Base-by-base conservation (phyloP, 805 yeast species). In the Saccharomyces eubayanus region DNA sequence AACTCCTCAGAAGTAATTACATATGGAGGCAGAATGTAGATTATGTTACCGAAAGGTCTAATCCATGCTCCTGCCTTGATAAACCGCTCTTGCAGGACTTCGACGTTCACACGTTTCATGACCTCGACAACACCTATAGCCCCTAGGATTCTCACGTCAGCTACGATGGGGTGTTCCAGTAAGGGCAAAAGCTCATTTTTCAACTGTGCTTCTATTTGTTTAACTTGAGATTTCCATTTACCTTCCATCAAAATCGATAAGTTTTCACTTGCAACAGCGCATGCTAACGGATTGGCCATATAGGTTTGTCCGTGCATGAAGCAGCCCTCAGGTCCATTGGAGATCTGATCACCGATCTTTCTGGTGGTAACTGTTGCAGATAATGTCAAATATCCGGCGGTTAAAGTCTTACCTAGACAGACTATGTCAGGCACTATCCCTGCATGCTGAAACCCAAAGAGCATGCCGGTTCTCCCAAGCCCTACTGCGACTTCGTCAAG, bases 401-500 rank as follows among this genome's bases (percentile, higher is more conserved):
- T 60, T 27, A 65, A 51, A 5, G 62, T 60, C 52, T 65, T 65
- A 1, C 65, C 69, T 27, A 62, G 59, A 24, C 65, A 59, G 28
- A 64, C 46, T 28, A 64, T 61, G 52, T 64, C 67, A 8, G 68
- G 69, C 29, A 50, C 55, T 12, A 64, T 59, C 28, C 57, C 62
- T n/a, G 56, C 53, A 55, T 72, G 73, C 31, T 72, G 70, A 53
- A 64, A 70, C 0, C 72, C 74, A 63, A 71, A 68, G 31, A 64
- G 57, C 47, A 65, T 64, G 10, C 74, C 74, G 12, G 69, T 62
- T 53, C 73, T 60, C 21, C 68, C 72, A 46, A 67, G 68, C 0
- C 74, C 74, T 56, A 70, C 65, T 31, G 72, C 73, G 47, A 72
- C 68, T 49, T 71, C 75, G 59, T 72, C 74, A 31, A 72, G 64